Evolutionary conservation across 2,329 filamentous ascomycete species (phyloP).

Genomic region (Corniculantispora saksenae): DNA sequence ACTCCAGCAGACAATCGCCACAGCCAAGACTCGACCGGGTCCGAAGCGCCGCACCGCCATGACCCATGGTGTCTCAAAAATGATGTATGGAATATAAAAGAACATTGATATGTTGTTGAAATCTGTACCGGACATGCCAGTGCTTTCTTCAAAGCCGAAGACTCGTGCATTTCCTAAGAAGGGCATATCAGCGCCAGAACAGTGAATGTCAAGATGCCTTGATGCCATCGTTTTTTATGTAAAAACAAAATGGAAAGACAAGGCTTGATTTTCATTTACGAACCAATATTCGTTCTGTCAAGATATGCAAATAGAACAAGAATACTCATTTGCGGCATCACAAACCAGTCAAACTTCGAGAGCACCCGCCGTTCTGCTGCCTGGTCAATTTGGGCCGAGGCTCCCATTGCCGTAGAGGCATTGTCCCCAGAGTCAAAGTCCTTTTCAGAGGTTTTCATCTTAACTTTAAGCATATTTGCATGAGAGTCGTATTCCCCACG

Average conservation of each 20-base stretch:
- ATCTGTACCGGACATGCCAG: slow-evolving; percentile 31
- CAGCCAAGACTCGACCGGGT: slow-evolving; percentile 28
- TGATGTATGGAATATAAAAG: slow-evolving; percentile 35
- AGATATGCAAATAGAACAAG: slow-evolving; percentile 30
- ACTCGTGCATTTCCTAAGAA: slow-evolving; percentile 35
- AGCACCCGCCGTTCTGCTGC: slow-evolving; percentile 20
- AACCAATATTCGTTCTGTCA: slow-evolving; percentile 31
- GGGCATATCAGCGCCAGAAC: not conserved
- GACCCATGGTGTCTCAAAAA: slow-evolving; percentile 34
- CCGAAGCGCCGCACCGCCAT: slow-evolving; percentile 35
- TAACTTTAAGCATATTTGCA: not conserved
- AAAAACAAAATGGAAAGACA: too few relatives aligned
- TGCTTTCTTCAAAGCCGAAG: slow-evolving; percentile 34
- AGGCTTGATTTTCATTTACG: not conserved
- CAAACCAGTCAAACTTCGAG: slow-evolving; percentile 30
- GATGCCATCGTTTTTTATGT: too few relatives aligned
- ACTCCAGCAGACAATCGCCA: slow-evolving; percentile 36
- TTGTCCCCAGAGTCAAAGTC: slow-evolving; percentile 14
- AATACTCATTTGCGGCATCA: slow-evolving; percentile 31
- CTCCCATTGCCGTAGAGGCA: not conserved
- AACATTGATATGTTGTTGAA: slow-evolving; percentile 34
- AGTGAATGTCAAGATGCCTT: too few relatives aligned
- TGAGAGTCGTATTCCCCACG: not conserved
- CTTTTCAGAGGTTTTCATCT: slow-evolving; percentile 10
- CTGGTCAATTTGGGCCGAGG: slow-evolving; percentile 6